A percentile compares a stretch with the other conserved stretches of the same genome.
Evolutionary conservation across 176 grass and related monocot genomes (phyloP).

Genomic region (Cenchrus purpureus): DNA sequence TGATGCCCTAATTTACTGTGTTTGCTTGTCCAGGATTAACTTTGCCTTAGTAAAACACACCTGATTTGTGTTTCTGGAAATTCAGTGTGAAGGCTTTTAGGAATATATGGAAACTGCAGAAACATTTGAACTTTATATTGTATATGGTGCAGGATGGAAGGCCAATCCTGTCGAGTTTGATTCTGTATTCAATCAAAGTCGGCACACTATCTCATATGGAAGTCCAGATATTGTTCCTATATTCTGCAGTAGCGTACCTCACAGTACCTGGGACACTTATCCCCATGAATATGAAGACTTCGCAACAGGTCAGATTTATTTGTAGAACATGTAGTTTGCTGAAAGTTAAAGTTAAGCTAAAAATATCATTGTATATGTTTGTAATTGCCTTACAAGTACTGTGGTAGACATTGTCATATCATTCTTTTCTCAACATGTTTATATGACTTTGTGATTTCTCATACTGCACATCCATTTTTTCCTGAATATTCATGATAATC

Average conservation of each 20-base stretch:
- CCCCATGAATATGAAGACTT: constrained; percentile 92
- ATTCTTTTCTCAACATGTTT: not conserved
- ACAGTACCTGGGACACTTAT: constrained; percentile 83
- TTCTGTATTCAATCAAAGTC: constrained; percentile 90
- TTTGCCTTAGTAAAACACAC: not conserved
- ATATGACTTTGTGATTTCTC: constrained; percentile 11
- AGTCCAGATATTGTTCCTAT: constrained; percentile 97
- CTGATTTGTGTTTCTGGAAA: constrained; percentile 18
- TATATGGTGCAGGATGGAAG: constrained; percentile 76
- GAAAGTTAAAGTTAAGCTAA: constrained; percentile 2
- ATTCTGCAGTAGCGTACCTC: constrained; percentile 81
- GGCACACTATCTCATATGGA: constrained; percentile 75
- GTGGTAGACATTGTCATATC: not conserved
- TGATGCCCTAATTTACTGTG: not conserved
- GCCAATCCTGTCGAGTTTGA: constrained; percentile 98
- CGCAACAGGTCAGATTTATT: constrained; percentile 71
- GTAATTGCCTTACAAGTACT: constrained; percentile 6
- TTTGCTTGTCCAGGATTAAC: not conserved
- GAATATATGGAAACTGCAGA: not conserved
- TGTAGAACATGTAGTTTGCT: constrained; percentile 13
- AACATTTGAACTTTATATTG: constrained; percentile 24
- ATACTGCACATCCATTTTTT: not conserved
- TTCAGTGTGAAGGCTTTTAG: not conserved
- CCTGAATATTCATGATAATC: constrained; percentile 12
- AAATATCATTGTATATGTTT: not conserved